phyloP scores from a whole-genome alignment of 2,329 filamentous ascomycete species.

The Diaporthe humulicola region DNA sequence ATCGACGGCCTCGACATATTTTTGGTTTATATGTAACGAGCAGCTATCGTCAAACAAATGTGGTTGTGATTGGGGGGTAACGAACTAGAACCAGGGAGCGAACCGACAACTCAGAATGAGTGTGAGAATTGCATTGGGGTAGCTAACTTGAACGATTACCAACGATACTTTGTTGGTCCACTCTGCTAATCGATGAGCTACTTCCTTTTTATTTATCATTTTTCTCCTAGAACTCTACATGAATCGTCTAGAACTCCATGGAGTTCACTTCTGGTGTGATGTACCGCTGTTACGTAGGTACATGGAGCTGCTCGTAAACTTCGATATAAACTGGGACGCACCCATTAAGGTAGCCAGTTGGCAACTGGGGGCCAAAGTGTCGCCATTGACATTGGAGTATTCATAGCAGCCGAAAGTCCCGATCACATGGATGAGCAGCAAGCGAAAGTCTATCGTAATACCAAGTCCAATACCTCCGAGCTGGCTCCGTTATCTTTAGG shows the following conservation, averaged over 20 bases:
- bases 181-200: neutral
- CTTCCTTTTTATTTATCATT: neutral
- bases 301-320: neutral
- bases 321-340: neutral
- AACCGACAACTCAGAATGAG: neutral
- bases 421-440: neutral
- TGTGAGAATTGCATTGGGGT: neutral
- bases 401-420: neutral
- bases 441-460: neutral
- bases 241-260: neutral
- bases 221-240: neutral
- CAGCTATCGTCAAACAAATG: neutral
- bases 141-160: neutral
- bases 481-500: neutral
- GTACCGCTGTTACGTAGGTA: neutral
- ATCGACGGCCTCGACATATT: neutral
- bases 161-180: neutral
- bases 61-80: neutral
- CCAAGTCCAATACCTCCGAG: neutral
- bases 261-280: neutral
- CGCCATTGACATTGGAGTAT: neutral
- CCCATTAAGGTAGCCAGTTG: neutral
- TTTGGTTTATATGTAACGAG: neutral
- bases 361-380: neutral
- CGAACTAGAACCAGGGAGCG: neutral